A percentile compares a stretch with the other conserved stretches of the same genome.
Conservation (phyloP, 148 eudicot genomes). For the Vaccinium myrtillus region DNA sequence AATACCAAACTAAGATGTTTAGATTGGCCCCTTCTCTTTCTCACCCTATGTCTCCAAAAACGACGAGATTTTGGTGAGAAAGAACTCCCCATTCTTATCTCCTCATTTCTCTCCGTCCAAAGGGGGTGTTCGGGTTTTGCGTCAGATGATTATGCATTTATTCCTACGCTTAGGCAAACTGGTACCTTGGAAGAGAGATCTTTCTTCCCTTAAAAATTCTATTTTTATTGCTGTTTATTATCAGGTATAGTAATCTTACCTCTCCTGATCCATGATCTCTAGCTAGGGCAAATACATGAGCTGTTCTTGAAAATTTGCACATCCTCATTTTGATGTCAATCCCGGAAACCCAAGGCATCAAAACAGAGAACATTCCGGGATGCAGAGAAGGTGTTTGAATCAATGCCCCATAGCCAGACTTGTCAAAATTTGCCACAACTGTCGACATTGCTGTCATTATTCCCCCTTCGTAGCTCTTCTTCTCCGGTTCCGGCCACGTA, state of each 20-base stretch:
- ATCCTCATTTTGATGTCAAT: conserved; percentile 43
- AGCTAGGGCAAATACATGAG: conserved; percentile 58
- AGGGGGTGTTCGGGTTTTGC: too few relatives aligned
- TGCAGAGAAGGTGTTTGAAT: conserved; percentile 74
- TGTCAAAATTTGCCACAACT: conserved; percentile 28
- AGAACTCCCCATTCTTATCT: too few relatives aligned
- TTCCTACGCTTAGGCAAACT: too few relatives aligned
- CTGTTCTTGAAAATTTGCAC: conserved; percentile 68
- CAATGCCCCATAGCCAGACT: conserved; percentile 47
- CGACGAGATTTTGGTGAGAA: too few relatives aligned
- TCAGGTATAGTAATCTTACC: conserved; percentile 9
- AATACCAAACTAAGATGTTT: too few relatives aligned
- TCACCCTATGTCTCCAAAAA: too few relatives aligned
- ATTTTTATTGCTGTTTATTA: neutral
- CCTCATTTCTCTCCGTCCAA: too few relatives aligned
- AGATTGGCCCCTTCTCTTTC: too few relatives aligned
- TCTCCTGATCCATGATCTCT: conserved; percentile 61
- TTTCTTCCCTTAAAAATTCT: too few relatives aligned
- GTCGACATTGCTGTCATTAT: conserved; percentile 75
- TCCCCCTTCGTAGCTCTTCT: conserved; percentile 70
- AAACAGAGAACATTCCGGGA: conserved; percentile 60
- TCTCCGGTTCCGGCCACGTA: conserved; percentile 40
- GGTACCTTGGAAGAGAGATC: too few relatives aligned
- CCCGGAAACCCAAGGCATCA: conserved; percentile 69
- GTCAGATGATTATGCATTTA: too few relatives aligned